Evolutionary conservation across 108 stramenopile genomes (phyloP).

Genomic region (Cylindrotheca fusiformis): DNA sequence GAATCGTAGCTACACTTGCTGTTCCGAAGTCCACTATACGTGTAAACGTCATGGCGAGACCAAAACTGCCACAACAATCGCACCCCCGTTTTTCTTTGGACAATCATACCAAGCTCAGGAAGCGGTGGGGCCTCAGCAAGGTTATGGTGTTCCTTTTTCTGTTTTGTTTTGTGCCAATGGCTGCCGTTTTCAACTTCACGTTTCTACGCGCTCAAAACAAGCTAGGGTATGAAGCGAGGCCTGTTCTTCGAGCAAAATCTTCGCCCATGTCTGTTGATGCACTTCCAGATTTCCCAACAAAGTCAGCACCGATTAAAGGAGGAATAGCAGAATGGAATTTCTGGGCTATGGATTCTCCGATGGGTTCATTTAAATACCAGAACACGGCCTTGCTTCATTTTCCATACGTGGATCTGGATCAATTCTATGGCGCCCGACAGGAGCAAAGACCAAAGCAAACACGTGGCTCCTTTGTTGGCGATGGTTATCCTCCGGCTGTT

Average conservation of each 20-base stretch:
- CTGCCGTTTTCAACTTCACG: no score
- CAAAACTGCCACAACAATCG: background rate
- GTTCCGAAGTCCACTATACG: no score
- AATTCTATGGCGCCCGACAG: background rate
- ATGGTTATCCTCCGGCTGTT: background rate
- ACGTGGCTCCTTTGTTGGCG: no score
- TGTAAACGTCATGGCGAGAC: background rate
- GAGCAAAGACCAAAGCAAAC: no score
- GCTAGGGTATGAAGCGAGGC: no score
- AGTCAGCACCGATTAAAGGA: background rate
- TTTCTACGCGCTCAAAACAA: no score
- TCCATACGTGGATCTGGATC: slow-evolving; percentile 9
- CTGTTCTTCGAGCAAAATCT: no score
- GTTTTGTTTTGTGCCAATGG: no score
- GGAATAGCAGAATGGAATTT: slow-evolving; percentile 1
- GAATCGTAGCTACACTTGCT: no score
- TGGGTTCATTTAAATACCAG: slow-evolving; percentile 11
- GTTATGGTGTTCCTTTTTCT: background rate
- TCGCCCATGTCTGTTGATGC: no score
- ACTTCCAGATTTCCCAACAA: background rate
- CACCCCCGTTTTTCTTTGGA: background rate
- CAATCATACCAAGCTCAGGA: background rate
- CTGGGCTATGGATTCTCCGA: background rate
- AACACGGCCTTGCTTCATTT: slow-evolving; percentile 6
- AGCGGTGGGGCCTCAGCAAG: background rate